Evolutionary conservation across 225 moss, liverwort and hornwort species (phyloP).

Genomic region (Marchantia paleacea): DNA sequence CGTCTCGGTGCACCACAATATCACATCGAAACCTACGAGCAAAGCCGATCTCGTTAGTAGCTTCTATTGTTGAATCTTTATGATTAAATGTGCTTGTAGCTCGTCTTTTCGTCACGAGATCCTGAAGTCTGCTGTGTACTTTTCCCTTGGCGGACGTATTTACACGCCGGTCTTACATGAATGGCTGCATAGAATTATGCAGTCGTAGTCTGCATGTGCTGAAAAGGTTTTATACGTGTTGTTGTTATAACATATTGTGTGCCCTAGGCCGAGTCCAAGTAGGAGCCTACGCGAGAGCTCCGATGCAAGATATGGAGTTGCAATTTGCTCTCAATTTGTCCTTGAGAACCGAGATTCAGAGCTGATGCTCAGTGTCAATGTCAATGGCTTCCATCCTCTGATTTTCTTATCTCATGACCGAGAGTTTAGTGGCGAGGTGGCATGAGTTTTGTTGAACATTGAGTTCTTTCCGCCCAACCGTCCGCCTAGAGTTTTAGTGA

Average conservation of each 20-base stretch:
- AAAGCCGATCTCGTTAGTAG: conserved; percentile 17
- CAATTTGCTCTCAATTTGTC: neutral
- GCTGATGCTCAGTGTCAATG: no score
- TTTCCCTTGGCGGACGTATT: neutral
- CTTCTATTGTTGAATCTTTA: neutral
- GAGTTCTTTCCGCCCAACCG: no score
- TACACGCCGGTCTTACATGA: no score
- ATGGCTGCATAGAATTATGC: neutral
- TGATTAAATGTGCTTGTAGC: neutral
- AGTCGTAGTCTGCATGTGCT: neutral
- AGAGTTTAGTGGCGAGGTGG: no score
- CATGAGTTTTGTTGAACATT: no score
- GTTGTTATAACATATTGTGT: neutral
- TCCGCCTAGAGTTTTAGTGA: no score
- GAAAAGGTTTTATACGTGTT: neutral
- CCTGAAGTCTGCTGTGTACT: neutral
- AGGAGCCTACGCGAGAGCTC: neutral
- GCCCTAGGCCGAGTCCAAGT: neutral
- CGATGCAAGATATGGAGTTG: neutral
- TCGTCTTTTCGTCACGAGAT: no score
- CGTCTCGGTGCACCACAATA: neutral
- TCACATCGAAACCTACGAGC: neutral
- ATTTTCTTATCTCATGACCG: no score
- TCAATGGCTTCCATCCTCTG: no score
- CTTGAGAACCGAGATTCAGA: neutral